Conservation (phyloP, 805 yeast genomes). For the Ogataea thermomethanolica region DNA sequence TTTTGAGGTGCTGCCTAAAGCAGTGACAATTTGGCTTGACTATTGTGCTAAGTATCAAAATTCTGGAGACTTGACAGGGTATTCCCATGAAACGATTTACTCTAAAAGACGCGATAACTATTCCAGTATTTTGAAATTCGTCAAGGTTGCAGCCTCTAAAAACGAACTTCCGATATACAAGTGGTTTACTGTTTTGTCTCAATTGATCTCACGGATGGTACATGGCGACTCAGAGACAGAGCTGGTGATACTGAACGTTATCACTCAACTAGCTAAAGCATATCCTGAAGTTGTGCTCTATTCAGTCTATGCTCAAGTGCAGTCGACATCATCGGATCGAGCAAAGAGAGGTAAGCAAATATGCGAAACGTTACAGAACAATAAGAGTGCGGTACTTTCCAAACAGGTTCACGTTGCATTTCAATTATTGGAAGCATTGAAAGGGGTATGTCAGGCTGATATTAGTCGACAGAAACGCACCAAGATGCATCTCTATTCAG, state of each 20-base stretch:
- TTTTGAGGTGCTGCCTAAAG: slow-evolving; percentile 83
- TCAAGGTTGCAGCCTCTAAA: slow-evolving; percentile 40
- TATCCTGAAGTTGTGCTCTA: slow-evolving; percentile 88
- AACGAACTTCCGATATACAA: slow-evolving; percentile 46
- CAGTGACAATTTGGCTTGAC: slow-evolving; percentile 90
- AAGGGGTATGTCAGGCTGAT: slow-evolving; percentile 40
- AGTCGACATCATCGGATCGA: slow-evolving; percentile 52
- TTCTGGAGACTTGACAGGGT: slow-evolving; percentile 25
- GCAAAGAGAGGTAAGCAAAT: slow-evolving; percentile 44
- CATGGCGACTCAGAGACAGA: slow-evolving; percentile 59
- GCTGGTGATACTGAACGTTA: slow-evolving; percentile 52
- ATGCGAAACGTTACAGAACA: slow-evolving; percentile 32
- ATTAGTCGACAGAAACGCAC: slow-evolving; percentile 34
- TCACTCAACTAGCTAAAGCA: slow-evolving; percentile 51
- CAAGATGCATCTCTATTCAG: slow-evolving; percentile 38
- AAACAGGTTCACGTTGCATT: slow-evolving; percentile 28
- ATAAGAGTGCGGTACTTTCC: slow-evolving; percentile 13
- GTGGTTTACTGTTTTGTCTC: slow-evolving; percentile 87
- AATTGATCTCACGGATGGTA: slow-evolving; percentile 72
- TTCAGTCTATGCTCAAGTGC: slow-evolving; percentile 68
- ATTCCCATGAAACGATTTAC: slow-evolving; percentile 24
- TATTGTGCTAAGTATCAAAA: slow-evolving; percentile 45
- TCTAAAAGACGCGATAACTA: slow-evolving; percentile 37
- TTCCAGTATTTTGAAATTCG: slow-evolving; percentile 45
- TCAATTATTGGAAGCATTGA: slow-evolving; percentile 40